A percentile compares a stretch with the other conserved stretches of the same genome.
These are phyloP conservation scores for Cladophialophora bantiana DNA, from an alignment of 2,329 filamentous ascomycete species.

Conservation along the genomic window DNA sequence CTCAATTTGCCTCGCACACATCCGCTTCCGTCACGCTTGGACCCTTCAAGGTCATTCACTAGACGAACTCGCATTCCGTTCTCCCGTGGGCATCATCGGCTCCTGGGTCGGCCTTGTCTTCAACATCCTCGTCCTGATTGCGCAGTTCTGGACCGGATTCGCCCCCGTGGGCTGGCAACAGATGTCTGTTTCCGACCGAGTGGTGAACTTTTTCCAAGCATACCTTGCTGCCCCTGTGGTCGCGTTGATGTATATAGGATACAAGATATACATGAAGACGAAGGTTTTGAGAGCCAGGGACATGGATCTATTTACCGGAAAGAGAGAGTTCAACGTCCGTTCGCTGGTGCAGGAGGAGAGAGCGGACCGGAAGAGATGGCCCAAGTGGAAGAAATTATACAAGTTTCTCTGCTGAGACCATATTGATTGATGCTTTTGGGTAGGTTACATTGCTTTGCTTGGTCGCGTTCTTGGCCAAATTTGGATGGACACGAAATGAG, in stretches of 20 bases:
- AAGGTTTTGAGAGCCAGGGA: slow-evolving; percentile 70
- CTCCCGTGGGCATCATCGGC: slow-evolving; percentile 66
- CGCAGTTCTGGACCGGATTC: slow-evolving; percentile 54
- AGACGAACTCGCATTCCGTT: slow-evolving; percentile 70
- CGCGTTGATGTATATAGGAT: slow-evolving; percentile 66
- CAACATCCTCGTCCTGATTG: slow-evolving; percentile 61
- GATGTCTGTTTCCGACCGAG: slow-evolving; percentile 32
- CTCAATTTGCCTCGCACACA: slow-evolving; percentile 70
- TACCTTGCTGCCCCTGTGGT: slow-evolving; percentile 45
- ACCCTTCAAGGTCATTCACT: slow-evolving; percentile 62
- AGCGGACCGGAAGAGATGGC: slow-evolving; percentile 75
- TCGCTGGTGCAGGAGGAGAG: slow-evolving; percentile 80
- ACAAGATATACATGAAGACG: slow-evolving; percentile 79
- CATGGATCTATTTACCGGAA: slow-evolving; percentile 87
- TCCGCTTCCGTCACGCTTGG: slow-evolving; percentile 72
- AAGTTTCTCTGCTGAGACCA: slow-evolving; percentile 70
- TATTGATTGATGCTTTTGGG: background rate
- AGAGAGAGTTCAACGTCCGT: slow-evolving; percentile 81
- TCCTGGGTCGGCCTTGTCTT: slow-evolving; percentile 68
- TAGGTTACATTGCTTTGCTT: background rate
- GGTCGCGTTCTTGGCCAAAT: too few species aligned
- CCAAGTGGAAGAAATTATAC: slow-evolving; percentile 77
- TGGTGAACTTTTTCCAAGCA: slow-evolving; percentile 44
- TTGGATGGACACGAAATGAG: too few species aligned
- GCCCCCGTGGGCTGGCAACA: slow-evolving; percentile 38